phyloP scores from a whole-genome alignment of 176 grass and related monocot genomes.

The Lolium multiflorum region DNA sequence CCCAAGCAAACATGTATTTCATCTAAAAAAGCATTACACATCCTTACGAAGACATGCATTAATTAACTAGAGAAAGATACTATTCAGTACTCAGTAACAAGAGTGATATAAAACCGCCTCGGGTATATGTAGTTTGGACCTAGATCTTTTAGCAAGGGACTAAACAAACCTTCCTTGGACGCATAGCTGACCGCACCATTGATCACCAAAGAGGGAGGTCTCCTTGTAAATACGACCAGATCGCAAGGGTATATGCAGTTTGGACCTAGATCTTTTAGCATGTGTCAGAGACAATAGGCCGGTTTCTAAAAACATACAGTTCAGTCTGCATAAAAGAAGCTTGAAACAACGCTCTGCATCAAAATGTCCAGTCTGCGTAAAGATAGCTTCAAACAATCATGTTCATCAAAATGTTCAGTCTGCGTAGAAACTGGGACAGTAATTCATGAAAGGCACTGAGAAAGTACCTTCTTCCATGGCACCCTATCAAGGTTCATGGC shows the following conservation, averaged over 20 bases:
- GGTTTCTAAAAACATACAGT: neutral
- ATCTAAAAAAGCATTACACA: too few relatives aligned
- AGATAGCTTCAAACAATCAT: neutral
- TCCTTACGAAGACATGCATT: too few relatives aligned
- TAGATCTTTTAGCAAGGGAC: conserved; percentile 35
- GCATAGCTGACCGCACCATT: conserved; percentile 50
- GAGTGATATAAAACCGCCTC: neutral
- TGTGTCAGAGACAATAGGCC: conserved; percentile 10
- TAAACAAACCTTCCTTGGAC: conserved; percentile 67
- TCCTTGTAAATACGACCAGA: conserved; percentile 65
- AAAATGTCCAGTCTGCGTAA: neutral
- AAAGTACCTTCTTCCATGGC: too few relatives aligned
- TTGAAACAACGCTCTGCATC: neutral
- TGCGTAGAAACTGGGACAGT: neutral
- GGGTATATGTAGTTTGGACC: conserved; percentile 57
- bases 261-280: conserved; percentile 44
- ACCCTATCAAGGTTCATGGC: too few relatives aligned
- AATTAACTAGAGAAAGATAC: neutral
- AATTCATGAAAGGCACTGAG: too few relatives aligned
- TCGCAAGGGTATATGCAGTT: conserved; percentile 57
- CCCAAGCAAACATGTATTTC: too few relatives aligned
- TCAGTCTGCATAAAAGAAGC: neutral
- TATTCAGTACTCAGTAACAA: neutral
- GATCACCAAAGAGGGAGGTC: conserved; percentile 59
- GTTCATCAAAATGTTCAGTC: neutral